Conservation (phyloP, 805 yeast species). For the Hanseniaspora taiwanica region DNA sequence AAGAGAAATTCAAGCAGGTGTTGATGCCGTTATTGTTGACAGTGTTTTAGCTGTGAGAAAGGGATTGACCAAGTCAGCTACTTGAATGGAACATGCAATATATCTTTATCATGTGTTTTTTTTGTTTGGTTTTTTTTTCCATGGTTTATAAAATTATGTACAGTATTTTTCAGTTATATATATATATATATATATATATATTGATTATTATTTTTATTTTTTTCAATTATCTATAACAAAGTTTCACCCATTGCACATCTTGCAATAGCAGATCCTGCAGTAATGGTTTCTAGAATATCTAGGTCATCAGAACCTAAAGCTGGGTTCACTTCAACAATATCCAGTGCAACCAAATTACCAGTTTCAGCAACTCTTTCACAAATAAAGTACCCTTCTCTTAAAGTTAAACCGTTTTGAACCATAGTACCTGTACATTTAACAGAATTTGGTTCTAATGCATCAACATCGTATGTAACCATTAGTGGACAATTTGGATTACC, state of each 20-base stretch:
- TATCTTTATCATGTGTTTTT: too few species aligned
- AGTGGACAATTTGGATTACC: conserved; percentile 36
- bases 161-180: too few species aligned
- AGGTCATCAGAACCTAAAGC: conserved; percentile 63
- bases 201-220: not conserved
- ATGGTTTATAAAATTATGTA: too few species aligned
- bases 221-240: conserved; percentile 22
- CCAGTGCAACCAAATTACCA: conserved; percentile 79
- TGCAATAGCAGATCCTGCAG: conserved; percentile 82
- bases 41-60: conserved; percentile 86
- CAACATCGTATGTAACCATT: conserved; percentile 89
- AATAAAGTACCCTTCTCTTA: conserved; percentile 86
- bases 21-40: conserved; percentile 97
- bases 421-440: conserved; percentile 98
- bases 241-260: conserved; percentile 94
- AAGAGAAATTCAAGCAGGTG: conserved; percentile 84
- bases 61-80: conserved; percentile 38
- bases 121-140: too few species aligned
- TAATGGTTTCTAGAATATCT: conserved; percentile 72
- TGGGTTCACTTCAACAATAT: conserved; percentile 91
- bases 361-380: conserved; percentile 88
- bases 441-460: conserved; percentile 81
- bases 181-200: too few species aligned
- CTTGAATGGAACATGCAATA: not conserved
- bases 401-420: conserved; percentile 88